Conservation (phyloP, 495 filamentous ascomycete species). For the Penicillium robsamsonii region DNA sequence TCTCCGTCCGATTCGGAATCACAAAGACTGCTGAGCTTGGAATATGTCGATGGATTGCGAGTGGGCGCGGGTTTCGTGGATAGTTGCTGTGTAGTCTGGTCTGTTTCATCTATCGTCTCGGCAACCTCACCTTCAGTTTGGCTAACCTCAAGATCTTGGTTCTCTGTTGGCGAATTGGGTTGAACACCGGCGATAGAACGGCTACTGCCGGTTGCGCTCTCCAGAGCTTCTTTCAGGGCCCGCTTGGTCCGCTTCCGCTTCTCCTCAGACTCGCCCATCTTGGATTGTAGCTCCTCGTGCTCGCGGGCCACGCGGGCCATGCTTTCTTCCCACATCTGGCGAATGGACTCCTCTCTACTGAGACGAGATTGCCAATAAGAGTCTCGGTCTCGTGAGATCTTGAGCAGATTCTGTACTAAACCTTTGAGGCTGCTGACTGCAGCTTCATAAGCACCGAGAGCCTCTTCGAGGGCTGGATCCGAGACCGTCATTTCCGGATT, state of each 20-base stretch:
- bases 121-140: conserved; percentile 10
- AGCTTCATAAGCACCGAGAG: conserved; percentile 81
- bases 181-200: conserved; percentile 38
- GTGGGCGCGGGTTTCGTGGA: conserved; percentile 15
- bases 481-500: conserved; percentile 68
- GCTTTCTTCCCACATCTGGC: conserved; percentile 97
- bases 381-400: conserved; percentile 90
- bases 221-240: conserved; percentile 83
- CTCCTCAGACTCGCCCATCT: conserved; percentile 84
- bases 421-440: conserved; percentile 85
- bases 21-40: conserved; percentile 52
- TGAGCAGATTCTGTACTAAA: conserved; percentile 80
- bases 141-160: conserved; percentile 18
- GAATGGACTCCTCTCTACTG: conserved; percentile 81
- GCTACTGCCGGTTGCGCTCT: conserved; percentile 51
- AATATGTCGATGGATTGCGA: conserved; percentile 33
- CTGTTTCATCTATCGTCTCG: conserved; percentile 8
- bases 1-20: conserved; percentile 84
- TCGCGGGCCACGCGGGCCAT: conserved; percentile 92
- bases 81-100: conserved; percentile 9
- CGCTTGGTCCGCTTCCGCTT: conserved; percentile 88
- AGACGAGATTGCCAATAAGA: conserved; percentile 95
- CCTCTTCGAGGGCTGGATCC: conserved; percentile 72
- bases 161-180: conserved; percentile 23
- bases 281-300: conserved; percentile 84